These are phyloP conservation scores for Penicillium concentricum DNA, from an alignment of 2,329 filamentous ascomycete genomes.

Conservation along the genomic window DNA sequence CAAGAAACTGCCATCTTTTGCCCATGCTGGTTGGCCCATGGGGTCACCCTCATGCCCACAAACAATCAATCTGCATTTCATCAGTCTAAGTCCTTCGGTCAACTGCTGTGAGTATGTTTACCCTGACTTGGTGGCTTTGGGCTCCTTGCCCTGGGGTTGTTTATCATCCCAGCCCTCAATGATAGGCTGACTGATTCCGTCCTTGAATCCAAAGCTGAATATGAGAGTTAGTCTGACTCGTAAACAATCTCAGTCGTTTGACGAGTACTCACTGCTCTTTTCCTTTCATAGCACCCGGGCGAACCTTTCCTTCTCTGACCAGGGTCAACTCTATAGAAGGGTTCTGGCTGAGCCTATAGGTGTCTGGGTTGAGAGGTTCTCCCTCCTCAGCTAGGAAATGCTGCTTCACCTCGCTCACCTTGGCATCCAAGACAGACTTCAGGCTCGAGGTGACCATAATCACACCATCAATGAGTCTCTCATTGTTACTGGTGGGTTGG, in stretches of 20 bases:
- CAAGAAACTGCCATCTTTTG: constrained; percentile 47
- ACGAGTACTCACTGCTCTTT: constrained; percentile 20
- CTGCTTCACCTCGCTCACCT: constrained; percentile 5
- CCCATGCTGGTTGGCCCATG: constrained; percentile 36
- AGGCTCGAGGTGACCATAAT: constrained; percentile 5
- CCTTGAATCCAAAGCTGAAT: constrained; percentile 44
- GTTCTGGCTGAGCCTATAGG: background rate
- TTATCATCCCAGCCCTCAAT: constrained; percentile 33
- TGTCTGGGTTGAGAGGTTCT: background rate
- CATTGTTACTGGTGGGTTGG: background rate
- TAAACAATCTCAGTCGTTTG: background rate
- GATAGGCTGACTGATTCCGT: constrained; percentile 45
- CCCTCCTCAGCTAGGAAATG: background rate
- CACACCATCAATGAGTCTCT: constrained; percentile 2
- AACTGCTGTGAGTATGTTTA: constrained; percentile 10
- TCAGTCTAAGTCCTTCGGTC: constrained; percentile 10
- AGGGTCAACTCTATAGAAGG: constrained; percentile 2
- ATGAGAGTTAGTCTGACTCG: background rate
- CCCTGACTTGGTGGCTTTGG: constrained; percentile 21
- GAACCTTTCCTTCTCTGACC: background rate
- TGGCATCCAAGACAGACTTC: background rate
- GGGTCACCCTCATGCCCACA: constrained; percentile 39
- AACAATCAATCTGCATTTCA: constrained; percentile 37
- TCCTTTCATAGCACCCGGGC: background rate
- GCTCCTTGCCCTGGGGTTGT: background rate